Base-by-base conservation (phyloP, 352 stramenopile species). In the Phytophthora citrophthora region DNA sequence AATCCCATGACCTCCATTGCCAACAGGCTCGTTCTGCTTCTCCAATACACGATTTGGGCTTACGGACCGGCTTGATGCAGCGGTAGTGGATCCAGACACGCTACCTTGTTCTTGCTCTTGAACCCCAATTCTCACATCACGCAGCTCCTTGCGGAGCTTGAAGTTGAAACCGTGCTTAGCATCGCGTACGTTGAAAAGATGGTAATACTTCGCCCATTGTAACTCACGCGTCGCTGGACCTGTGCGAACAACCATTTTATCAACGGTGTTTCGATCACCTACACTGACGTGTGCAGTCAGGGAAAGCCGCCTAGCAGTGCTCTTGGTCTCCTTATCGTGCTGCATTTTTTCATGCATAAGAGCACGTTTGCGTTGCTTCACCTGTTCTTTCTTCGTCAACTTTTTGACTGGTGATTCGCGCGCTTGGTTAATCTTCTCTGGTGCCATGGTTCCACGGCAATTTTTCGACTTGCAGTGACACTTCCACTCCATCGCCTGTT, bases 361-460 rank as follows among this genome's bases (percentile, higher is more conserved):
- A 52, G 77, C 80, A 41, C 84, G 83, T 61, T 93, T 93, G 38
- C 80, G 75, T 27, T 84, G 75, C 66, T 90, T 85, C 4, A 76
- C 56, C 41, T 85, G 56, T 60, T 95, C 82, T 51, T 95, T 94
- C 66, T 95, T 96, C 31, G 83, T 89, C 15, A 93, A 64, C 38
- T 92, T 95, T 39, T 90, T 90, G 18, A 61, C 53, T 0, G 76
- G 55, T 0, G 39, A 68, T 11, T 76, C 69, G 26, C 64, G 34
- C 5, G 32, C 10, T 38, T 81, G 67, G 41, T 88, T 91, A 29
- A 94, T 79, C 48, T 91, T 90, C 34, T 93, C 79, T 1, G 88
- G 86, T 15, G 88, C 88, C 88, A 96, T 96, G 13, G 88, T 96
- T 46, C 89, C 89, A 16, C 89, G 86, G 50, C 89, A 96, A 56